These are phyloP conservation scores for Meripilus lineatus DNA, from an alignment of 1,284 basidiomycete genomes.

Conservation along the genomic window DNA sequence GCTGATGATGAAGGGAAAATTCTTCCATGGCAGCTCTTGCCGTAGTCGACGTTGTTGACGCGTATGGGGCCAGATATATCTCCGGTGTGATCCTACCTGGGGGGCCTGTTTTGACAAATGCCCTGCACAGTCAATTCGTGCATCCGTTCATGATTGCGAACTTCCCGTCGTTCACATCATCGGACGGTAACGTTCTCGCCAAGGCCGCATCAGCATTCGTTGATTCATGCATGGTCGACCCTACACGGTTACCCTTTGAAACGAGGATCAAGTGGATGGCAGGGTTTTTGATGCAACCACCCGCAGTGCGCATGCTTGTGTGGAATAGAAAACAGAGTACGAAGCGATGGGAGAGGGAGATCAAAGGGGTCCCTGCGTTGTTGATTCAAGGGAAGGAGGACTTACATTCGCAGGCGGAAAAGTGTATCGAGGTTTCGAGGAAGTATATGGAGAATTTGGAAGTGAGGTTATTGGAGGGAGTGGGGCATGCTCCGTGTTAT, in stretches of 20 bases:
- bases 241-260: conserved; percentile 23
- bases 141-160: conserved; percentile 28
- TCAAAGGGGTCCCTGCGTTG: conserved; percentile 28
- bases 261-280: conserved; percentile 31
- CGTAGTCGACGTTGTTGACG: conserved; percentile 32
- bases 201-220: conserved; percentile 27
- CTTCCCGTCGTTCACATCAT: conserved; percentile 23
- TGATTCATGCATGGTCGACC: conserved; percentile 24
- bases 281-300: conserved; percentile 29
- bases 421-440: conserved; percentile 24
- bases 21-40: conserved; percentile 22
- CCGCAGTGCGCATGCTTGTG: conserved; percentile 23
- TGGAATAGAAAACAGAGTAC: conserved; percentile 30
- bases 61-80: conserved; percentile 30
- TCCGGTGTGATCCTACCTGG: conserved; percentile 33
- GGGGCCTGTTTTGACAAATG: conserved; percentile 20
- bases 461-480: conserved; percentile 25
- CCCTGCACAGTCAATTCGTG: conserved; percentile 18
- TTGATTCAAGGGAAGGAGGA: conserved; percentile 33
- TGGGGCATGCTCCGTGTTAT: conserved; percentile 29
- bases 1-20: no score
- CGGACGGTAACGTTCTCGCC: conserved; percentile 24
- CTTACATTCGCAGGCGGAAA: conserved; percentile 20
- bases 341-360: conserved; percentile 24
- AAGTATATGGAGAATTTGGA: conserved; percentile 26